Percentiles rank a stretch among this genome's conserved stretches.
Conservation (phyloP, 2,329 filamentous ascomycete species). For the Fusarium citri region DNA sequence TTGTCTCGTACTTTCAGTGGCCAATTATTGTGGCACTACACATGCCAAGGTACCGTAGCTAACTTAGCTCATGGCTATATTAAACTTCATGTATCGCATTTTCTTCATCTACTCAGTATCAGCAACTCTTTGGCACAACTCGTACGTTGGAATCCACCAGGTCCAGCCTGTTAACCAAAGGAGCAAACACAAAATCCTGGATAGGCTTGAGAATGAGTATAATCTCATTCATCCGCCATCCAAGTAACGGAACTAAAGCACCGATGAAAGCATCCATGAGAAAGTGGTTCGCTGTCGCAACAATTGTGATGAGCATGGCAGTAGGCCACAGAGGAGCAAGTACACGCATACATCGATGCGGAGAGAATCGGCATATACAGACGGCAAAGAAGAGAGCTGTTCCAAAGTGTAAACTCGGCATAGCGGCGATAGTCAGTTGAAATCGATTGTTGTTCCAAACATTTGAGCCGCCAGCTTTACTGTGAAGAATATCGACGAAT, state of each 20-base stretch:
- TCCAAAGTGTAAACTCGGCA: constrained; percentile 62
- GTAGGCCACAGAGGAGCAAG: constrained; percentile 57
- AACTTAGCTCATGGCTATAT: neutral
- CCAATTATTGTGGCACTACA: neutral
- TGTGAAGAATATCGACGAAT: constrained; percentile 60
- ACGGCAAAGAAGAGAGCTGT: constrained; percentile 53
- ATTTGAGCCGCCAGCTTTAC: constrained; percentile 42
- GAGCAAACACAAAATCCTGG: constrained; percentile 47
- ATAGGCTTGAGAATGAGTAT: constrained; percentile 45
- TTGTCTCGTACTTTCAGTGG: neutral
- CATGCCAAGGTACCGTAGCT: no score
- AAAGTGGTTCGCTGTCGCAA: constrained; percentile 57
- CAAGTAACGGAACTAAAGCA: constrained; percentile 49
- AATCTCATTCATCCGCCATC: constrained; percentile 49
- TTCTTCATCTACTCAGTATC: neutral
- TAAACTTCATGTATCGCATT: neutral
- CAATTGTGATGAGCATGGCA: constrained; percentile 56
- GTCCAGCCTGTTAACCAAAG: constrained; percentile 41
- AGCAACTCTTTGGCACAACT: constrained; percentile 34
- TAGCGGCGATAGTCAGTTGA: constrained; percentile 61
- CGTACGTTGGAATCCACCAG: constrained; percentile 33
- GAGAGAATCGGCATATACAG: constrained; percentile 53
- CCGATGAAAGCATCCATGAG: constrained; percentile 53
- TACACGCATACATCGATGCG: constrained; percentile 51
- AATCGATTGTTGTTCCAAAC: constrained; percentile 60